phyloP scores from a whole-genome alignment of 768 basidiomycete genomes.

The Stropharia rugosoannulata region DNA sequence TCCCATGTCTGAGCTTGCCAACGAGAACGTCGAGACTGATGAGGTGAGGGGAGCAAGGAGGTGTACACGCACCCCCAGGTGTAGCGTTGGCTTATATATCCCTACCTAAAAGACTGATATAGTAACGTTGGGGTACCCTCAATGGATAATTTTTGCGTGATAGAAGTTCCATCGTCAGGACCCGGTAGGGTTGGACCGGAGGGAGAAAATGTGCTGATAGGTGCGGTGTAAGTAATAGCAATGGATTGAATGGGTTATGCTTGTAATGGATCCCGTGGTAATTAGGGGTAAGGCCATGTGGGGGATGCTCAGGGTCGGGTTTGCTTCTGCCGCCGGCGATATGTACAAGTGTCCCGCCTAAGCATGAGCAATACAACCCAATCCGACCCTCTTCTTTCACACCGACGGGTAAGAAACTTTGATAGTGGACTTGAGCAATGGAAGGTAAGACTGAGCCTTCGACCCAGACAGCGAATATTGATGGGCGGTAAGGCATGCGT shows the following conservation, averaged over 20 bases:
- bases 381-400: neutral
- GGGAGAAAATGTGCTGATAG: slow-evolving; percentile 6
- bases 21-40: neutral
- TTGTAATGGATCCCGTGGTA: slow-evolving; percentile 9
- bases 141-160: neutral
- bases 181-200: slow-evolving; percentile 5
- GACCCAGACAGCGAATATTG: too few relatives aligned
- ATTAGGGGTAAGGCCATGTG: slow-evolving; percentile 8
- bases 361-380: neutral
- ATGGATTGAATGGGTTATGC: slow-evolving; percentile 11
- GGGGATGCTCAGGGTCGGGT: slow-evolving; percentile 13
- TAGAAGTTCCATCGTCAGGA: neutral
- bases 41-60: neutral
- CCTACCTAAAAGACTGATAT: neutral
- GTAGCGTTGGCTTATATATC: neutral
- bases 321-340: slow-evolving; percentile 23
- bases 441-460: neutral
- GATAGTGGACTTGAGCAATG: neutral
- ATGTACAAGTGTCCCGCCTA: slow-evolving; percentile 13
- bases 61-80: neutral
- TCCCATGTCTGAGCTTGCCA: slow-evolving; percentile 39
- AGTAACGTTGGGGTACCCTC: neutral
- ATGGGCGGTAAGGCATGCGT: too few relatives aligned
- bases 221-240: slow-evolving; percentile 1
- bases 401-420: neutral